Percentiles rank a stretch among this genome's conserved stretches.
phyloP scores from a whole-genome alignment of 2,329 filamentous ascomycete genomes.

The Periconia digitata region DNA sequence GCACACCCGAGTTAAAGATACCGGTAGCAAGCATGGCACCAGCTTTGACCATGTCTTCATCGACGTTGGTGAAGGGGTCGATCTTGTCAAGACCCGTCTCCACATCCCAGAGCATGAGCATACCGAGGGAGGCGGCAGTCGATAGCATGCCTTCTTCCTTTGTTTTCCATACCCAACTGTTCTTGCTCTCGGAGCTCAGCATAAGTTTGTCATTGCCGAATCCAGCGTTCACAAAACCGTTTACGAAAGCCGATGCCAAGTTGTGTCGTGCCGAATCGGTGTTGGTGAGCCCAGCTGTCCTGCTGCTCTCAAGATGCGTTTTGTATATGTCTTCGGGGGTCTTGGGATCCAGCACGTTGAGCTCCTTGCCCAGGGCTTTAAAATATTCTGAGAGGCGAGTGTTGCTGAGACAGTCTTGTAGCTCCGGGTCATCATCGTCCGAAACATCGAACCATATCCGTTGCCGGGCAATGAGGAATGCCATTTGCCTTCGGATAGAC shows the following conservation, averaged over 20 bases:
- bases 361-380: constrained; percentile 88
- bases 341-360: constrained; percentile 96
- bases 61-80: constrained; percentile 86
- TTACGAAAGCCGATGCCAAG: constrained; percentile 92
- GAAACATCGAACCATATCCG: constrained; percentile 78
- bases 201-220: constrained; percentile 98
- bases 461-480: constrained; percentile 88
- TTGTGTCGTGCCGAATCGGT: constrained; percentile 96
- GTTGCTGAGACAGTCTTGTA: constrained; percentile 84
- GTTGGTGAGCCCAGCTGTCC: constrained; percentile 90
- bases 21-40: constrained; percentile 91
- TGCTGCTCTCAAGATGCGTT: constrained; percentile 92
- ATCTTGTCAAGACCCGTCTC: constrained; percentile 91
- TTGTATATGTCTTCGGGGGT: constrained; percentile 99
- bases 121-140: constrained; percentile 89
- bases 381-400: constrained; percentile 87
- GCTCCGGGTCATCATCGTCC: constrained; percentile 71
- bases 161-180: constrained; percentile 98
- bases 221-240: constrained; percentile 94
- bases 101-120: constrained; percentile 90
- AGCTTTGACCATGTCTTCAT: constrained; percentile 83
- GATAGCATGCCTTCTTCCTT: constrained; percentile 98
- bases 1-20: constrained; percentile 92
- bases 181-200: constrained; percentile 80
- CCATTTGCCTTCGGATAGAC: constrained; percentile 87